Percentiles rank a stretch among this genome's conserved stretches.
Evolutionary conservation across 78 protist species (phyloP).

Genomic region (Dictyostelium brefeldianum): DNA sequence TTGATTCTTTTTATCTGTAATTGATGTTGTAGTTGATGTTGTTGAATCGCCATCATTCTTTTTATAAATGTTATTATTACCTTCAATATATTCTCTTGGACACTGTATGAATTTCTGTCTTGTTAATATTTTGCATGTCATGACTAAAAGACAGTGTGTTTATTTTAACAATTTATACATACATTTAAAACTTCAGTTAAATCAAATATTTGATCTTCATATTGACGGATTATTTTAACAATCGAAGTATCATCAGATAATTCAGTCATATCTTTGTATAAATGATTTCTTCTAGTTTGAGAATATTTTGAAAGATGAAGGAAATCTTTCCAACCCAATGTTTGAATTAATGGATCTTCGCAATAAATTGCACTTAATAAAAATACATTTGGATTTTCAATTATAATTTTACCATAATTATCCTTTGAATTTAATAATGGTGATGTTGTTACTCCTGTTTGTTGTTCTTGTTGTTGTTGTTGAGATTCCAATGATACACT

Average conservation of each 20-base stretch:
- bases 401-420: neutral
- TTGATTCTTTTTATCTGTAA: neutral
- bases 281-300: neutral
- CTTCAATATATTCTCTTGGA: conserved; percentile 46
- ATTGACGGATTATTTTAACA: conserved; percentile 19
- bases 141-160: no score
- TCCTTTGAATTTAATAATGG: neutral
- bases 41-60: neutral
- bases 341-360: conserved; percentile 42
- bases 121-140: no score
- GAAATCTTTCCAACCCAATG: conserved; percentile 53
- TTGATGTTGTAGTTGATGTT: no score
- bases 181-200: conserved; percentile 11
- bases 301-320: conserved; percentile 41
- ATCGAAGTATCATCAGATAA: conserved; percentile 22
- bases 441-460: neutral
- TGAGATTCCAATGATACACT: neutral
- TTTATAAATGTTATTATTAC: neutral
- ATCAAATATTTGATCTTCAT: conserved; percentile 33
- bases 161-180: neutral
- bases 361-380: conserved; percentile 21
- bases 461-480: neutral
- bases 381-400: conserved; percentile 38
- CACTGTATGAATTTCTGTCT: no score
- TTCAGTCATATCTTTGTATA: conserved; percentile 9